Conservation (phyloP, 495 filamentous ascomycete genomes). For the Aeminium ludgeri region DNA sequence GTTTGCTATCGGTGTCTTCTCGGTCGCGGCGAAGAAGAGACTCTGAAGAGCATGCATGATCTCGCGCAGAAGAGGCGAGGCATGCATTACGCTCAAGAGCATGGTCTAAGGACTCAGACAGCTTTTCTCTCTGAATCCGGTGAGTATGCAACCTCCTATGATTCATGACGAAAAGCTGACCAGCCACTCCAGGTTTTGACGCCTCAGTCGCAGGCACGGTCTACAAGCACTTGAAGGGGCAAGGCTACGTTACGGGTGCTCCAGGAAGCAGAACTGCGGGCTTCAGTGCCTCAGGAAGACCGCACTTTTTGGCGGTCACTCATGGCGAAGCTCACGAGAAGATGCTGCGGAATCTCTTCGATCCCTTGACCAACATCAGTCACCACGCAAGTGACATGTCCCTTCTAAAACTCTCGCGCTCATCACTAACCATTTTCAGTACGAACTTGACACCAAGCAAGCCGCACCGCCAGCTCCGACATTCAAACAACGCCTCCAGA, state of each 20-base stretch:
- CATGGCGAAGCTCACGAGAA: slow-evolving; percentile 12
- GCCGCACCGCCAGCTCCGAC: background rate
- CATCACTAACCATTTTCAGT: slow-evolving; percentile 3
- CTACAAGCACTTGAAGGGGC: slow-evolving; percentile 19
- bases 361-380: slow-evolving; percentile 27
- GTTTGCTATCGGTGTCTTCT: slow-evolving; percentile 35
- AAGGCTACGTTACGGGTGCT: slow-evolving; percentile 20
- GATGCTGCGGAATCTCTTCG: slow-evolving; percentile 20
- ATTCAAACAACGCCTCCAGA: background rate
- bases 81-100: slow-evolving; percentile 14
- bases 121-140: too few relatives aligned
- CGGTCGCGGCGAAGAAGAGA: slow-evolving; percentile 20
- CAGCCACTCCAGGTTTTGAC: background rate
- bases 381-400: slow-evolving; percentile 23
- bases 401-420: background rate
- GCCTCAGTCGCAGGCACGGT: slow-evolving; percentile 13
- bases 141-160: too few relatives aligned
- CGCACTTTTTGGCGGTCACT: slow-evolving; percentile 16
- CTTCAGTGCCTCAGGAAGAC: slow-evolving; percentile 17
- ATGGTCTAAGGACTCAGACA: slow-evolving; percentile 14
- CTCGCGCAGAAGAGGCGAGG: slow-evolving; percentile 24
- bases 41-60: slow-evolving; percentile 17
- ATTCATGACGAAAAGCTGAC: too few relatives aligned
- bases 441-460: background rate
- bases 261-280: slow-evolving; percentile 22